Base-by-base conservation (phyloP, 2,329 filamentous ascomycete genomes). In the Dichotomopilus funicola region DNA sequence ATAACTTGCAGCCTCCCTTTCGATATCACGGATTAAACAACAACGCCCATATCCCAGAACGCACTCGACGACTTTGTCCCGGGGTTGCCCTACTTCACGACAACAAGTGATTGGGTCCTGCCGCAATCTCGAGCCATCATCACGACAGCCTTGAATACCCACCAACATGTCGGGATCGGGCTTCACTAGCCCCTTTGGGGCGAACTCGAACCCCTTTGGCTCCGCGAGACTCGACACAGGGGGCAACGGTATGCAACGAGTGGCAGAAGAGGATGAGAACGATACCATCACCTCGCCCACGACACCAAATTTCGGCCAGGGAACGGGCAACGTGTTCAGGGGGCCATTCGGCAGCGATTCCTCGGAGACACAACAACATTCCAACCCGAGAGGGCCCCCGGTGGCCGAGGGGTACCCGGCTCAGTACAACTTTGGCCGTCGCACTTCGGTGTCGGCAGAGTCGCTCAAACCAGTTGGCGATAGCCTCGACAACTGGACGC, bases 371-470 rank as follows among this genome's bases (percentile, higher is more conserved):
- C 64, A 68, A 19, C 75, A 76, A 19, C 72, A 76, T 11, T 73
- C 75, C 57, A 66, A 71, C 58, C 53, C 76, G 64, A 68, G 78
- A 69, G 71, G 71, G 64, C 69, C 76, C 27, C 78, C 79, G 55
- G 81, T 82, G 58, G 74, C 80, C 41, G 85, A 89, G 62, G 85
- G 83, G 64, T 89, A 96, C 68, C 94, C 94, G 54, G 87, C 83
- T 64, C 91, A 97, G 71, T 97, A 96, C 75, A 95, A 95, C 71
- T 86, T 96, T 73, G 88, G 84, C 65, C 88, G 94, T 61, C 89
- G 94, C 65, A 96, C 91, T 41, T 97, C 94, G 3, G 94, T 99
- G 52, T 97, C 94, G 42, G 94, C 94, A 50, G 94, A 99, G 73
- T 96, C 92, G 1, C 79, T 97, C 67, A 95, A 96, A 71, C 94